Evolutionary conservation across 2,329 filamentous ascomycete genomes (phyloP).

Genomic region (Epichloe brachyelytri): DNA sequence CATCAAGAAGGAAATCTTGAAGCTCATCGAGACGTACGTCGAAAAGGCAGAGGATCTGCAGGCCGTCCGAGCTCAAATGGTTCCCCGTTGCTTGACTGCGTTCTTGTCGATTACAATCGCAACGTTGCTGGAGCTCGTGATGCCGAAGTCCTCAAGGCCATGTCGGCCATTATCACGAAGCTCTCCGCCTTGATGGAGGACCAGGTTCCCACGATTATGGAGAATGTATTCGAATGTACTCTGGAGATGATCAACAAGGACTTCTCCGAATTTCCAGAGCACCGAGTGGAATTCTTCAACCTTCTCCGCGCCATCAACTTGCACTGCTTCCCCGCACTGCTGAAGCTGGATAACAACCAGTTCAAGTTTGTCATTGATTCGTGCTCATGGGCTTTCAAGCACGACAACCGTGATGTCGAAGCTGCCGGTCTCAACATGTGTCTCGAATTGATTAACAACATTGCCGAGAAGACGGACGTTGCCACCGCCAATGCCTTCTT

Average conservation of each 20-base stretch:
- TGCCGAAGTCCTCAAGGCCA: conserved; percentile 91
- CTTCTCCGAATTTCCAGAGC: conserved; percentile 97
- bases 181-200: conserved; percentile 96
- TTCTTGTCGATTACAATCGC: conserved; percentile 90
- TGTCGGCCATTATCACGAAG: conserved; percentile 95
- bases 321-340: conserved; percentile 86
- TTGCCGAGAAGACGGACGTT: conserved; percentile 80
- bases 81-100: conserved; percentile 89
- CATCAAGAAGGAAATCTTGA: conserved; percentile 98
- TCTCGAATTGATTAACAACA: conserved; percentile 92
- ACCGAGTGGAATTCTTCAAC: conserved; percentile 99
- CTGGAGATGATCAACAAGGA: conserved; percentile 99
- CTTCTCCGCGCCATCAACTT: conserved; percentile 90
- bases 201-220: conserved; percentile 94
- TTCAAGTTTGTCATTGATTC: conserved; percentile 99
- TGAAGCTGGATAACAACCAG: conserved; percentile 88
- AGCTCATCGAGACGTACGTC: conserved; percentile 95
- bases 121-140: conserved; percentile 94
- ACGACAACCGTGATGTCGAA: conserved; percentile 97
- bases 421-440: conserved; percentile 96
- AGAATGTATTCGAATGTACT: conserved; percentile 96
- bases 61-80: conserved; percentile 85
- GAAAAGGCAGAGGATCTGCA: conserved; percentile 95
- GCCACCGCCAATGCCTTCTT: conserved; percentile 90
- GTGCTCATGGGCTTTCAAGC: conserved; percentile 99